These are phyloP conservation scores for Tilletia setariae DNA, from an alignment of 1,284 basidiomycete genomes.

Conservation along the genomic window DNA sequence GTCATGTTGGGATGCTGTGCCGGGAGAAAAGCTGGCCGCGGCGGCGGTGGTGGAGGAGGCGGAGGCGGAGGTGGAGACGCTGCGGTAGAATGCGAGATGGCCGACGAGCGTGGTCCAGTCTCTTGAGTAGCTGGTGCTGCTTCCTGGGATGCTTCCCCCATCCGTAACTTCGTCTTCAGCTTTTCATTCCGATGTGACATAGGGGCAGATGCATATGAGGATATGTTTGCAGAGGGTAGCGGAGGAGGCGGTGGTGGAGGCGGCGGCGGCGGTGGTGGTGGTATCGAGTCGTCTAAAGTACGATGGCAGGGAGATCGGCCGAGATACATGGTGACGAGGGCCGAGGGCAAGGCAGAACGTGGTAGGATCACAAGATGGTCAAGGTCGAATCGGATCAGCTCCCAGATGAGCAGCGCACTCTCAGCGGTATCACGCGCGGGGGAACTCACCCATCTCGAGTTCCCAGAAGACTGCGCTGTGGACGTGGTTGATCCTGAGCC, in stretches of 20 bases:
- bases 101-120: too few relatives aligned
- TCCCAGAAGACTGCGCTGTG: too few relatives aligned
- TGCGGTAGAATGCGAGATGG: neutral
- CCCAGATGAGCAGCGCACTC: too few relatives aligned
- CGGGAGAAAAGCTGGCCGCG: neutral
- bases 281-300: neutral
- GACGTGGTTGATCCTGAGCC: too few relatives aligned
- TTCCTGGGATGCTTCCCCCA: neutral
- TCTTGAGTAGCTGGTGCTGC: neutral
- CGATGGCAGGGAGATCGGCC: constrained; percentile 13
- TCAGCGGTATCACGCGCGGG: too few relatives aligned
- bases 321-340: too few relatives aligned
- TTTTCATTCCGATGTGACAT: too few relatives aligned
- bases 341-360: too few relatives aligned
- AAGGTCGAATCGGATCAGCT: too few relatives aligned
- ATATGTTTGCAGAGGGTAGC: neutral
- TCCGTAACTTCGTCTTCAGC: neutral
- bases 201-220: neutral
- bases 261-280: constrained; percentile 25
- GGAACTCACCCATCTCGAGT: too few relatives aligned
- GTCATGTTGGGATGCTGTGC: neutral
- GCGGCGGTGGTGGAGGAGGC: constrained; percentile 25
- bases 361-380: too few relatives aligned
- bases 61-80: constrained; percentile 31
- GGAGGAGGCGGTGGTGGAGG: constrained; percentile 21